Conservation (phyloP, 306 rosid genomes). For the Phaseolus lunatus region DNA sequence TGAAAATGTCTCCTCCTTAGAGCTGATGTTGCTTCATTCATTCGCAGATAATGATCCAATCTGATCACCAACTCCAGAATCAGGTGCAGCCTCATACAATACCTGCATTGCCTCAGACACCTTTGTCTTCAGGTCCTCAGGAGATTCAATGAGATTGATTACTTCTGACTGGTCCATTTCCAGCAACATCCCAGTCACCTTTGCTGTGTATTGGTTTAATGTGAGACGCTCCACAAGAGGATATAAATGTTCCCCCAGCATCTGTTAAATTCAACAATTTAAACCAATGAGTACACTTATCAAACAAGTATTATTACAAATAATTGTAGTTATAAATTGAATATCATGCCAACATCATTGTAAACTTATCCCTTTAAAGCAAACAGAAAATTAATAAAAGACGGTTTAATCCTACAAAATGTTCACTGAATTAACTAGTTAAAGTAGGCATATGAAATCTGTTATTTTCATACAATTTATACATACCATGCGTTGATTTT, state of each 20-base stretch:
- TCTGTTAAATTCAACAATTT: conserved; percentile 49
- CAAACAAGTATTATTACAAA: neutral
- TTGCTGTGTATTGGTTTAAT: conserved; percentile 58
- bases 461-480: too few relatives aligned
- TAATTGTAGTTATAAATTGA: conserved; percentile 8
- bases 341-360: neutral
- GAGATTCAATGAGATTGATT: conserved; percentile 90
- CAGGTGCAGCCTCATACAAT: conserved; percentile 64
- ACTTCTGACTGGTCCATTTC: conserved; percentile 99
- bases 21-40: conserved; percentile 44
- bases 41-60: conserved; percentile 58
- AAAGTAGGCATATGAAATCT: too few relatives aligned
- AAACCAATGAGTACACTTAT: too few relatives aligned
- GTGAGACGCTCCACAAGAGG: conserved; percentile 82
- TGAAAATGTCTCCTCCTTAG: too few relatives aligned
- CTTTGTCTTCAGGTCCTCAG: conserved; percentile 78
- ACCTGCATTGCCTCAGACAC: conserved; percentile 91
- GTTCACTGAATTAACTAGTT: neutral
- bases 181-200: conserved; percentile 91
- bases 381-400: neutral
- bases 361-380: neutral
- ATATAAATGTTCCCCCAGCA: conserved; percentile 87
- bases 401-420: neutral
- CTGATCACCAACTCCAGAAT: conserved; percentile 67
- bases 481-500: conserved; percentile 76